Conservation (phyloP, 345 rosid genomes). For the Arabidopsis arenosa region DNA sequence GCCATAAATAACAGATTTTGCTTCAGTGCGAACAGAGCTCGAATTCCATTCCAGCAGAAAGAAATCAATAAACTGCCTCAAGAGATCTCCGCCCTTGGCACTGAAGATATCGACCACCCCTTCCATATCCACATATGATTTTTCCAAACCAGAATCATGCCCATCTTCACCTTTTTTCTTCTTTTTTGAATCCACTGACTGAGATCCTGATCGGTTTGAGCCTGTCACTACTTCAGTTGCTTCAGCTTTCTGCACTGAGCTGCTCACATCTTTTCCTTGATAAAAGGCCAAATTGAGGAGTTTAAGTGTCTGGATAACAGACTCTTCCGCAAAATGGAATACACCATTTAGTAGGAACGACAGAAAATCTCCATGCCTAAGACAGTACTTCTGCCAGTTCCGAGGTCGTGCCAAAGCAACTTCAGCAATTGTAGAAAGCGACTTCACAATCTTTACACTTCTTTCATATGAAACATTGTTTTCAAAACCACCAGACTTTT, state of each 20-base stretch:
- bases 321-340: slow-evolving; percentile 91
- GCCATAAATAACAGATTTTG: slow-evolving; percentile 87
- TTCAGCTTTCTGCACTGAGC: slow-evolving; percentile 67
- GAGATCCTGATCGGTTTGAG: slow-evolving; percentile 70
- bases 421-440: slow-evolving; percentile 91
- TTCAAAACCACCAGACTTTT: slow-evolving; percentile 91
- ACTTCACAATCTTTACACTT: slow-evolving; percentile 92
- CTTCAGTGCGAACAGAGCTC: slow-evolving; percentile 91
- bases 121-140: slow-evolving; percentile 93
- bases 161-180: slow-evolving; percentile 94
- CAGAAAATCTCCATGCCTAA: slow-evolving; percentile 81
- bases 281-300: slow-evolving; percentile 86
- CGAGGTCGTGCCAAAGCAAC: slow-evolving; percentile 94
- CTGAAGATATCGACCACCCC: slow-evolving; percentile 73
- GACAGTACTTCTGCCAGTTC: slow-evolving; percentile 98
- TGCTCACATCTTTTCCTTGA: slow-evolving; percentile 82
- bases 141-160: slow-evolving; percentile 76
- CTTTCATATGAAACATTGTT: slow-evolving; percentile 83
- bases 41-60: slow-evolving; percentile 97
- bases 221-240: slow-evolving; percentile 63
- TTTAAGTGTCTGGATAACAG: slow-evolving; percentile 89
- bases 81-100: slow-evolving; percentile 70
- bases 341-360: slow-evolving; percentile 78
- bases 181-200: slow-evolving; percentile 79
- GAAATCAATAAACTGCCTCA: slow-evolving; percentile 88